Base-by-base conservation (phyloP, 768 basidiomycete genomes). In the Austroboletus eburneus region DNA sequence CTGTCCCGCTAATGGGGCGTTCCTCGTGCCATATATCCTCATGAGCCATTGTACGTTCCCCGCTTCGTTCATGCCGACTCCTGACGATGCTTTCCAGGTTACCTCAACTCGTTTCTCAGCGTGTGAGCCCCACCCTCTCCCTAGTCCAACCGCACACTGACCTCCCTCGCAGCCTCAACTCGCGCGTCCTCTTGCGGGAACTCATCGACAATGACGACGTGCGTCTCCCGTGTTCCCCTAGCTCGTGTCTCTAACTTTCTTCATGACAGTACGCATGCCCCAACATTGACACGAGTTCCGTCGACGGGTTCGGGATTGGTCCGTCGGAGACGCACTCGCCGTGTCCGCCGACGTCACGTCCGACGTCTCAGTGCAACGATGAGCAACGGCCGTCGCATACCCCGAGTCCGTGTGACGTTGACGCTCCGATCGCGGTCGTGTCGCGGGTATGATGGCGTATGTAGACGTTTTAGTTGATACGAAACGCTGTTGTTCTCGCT, bases 71-170 rank as follows among this genome's bases (percentile, higher is more conserved):
- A 12, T 4, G n/a, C n/a, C n/a, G n/a, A n/a, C n/a, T n/a, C n/a
- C 17, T 1, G 2, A 36, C n/a, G 4, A 23, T 0, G 5, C 32
- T 9, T 27, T 4, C n/a, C 29, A 69, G 68, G 61, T 49, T 70
- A 69, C 55, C 58, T 69, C 40, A 70, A 69, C 37, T 69, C 69
- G 18, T 69, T 70, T 43, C 45, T 69, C 43, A 69, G 68, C 46
- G 61, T 69, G 68, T 69, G 49, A 57, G 69, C 22, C 20, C 1
- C 27, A 12, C 9, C 30, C 10, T 8, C 23, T 10, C 5, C 16
- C 13, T 18, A 21, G 22, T 6, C 14, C 4, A 13, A 30, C 5
- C 4, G 2, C 25, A 9, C 33, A 24, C 22, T 42, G 16, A 54
- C 23, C 4, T 10, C 3, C 4, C 10, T 20, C 21, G 8, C 21